These are phyloP conservation scores for Acephala macrosclerotiorum DNA, from an alignment of 2,329 filamentous ascomycete genomes.

Conservation along the genomic window DNA sequence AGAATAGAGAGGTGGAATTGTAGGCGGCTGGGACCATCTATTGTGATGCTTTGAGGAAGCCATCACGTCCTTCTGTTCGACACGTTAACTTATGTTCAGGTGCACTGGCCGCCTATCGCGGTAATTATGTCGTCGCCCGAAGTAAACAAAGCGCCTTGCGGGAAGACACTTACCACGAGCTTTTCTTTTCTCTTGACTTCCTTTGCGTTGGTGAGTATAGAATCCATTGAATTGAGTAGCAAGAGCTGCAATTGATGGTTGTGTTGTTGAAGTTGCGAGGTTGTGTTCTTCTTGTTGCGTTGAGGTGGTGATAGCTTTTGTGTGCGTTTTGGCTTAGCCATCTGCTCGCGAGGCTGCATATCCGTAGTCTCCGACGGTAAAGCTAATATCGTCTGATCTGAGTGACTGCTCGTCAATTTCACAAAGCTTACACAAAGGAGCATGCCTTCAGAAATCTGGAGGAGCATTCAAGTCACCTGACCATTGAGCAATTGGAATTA, in stretches of 20 bases:
- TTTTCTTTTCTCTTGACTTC: neutral
- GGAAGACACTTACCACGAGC: constrained; percentile 1
- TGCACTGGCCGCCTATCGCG: neutral
- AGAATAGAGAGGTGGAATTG: neutral
- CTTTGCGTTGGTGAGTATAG: neutral
- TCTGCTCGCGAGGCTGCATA: no score
- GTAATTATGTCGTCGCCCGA: neutral
- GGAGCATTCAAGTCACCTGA: neutral
- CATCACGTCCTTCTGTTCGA: neutral
- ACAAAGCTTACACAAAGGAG: no score
- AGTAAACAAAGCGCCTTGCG: constrained; percentile 1
- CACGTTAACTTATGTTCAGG: neutral
- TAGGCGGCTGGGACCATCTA: neutral
- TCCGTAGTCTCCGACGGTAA: no score
- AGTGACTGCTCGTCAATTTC: no score
- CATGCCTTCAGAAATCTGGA: no score
- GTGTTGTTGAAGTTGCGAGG: neutral
- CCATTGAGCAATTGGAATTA: neutral
- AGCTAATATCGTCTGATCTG: no score
- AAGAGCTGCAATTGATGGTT: neutral
- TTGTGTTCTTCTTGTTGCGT: neutral
- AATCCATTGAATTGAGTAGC: neutral
- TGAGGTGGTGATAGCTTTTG: neutral
- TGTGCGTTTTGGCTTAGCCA: no score
- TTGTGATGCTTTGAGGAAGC: neutral